Conservation (phyloP, 169 alveolate genomes). For the Plasmodium berghei region DNA sequence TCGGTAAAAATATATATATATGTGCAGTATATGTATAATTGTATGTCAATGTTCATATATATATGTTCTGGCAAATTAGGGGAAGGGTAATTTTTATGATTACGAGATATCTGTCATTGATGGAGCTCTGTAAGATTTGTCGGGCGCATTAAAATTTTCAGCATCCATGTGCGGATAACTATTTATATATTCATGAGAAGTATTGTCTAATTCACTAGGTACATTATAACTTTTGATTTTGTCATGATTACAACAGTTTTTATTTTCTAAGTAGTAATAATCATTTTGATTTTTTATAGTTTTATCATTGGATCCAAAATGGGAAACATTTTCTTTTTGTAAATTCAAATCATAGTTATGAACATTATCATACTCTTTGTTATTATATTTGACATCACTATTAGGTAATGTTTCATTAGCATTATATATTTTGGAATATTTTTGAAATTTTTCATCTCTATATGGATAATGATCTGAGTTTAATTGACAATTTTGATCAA, state of each 20-base stretch:
- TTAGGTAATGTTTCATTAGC: neutral
- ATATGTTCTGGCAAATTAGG: neutral
- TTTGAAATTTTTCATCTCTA: neutral
- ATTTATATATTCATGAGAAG: conserved; percentile 1
- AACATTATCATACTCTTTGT: neutral
- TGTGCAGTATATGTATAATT: neutral
- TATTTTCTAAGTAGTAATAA: neutral
- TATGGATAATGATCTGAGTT: neutral
- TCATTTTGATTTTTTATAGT: neutral
- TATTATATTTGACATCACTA: neutral
- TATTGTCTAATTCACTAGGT: neutral
- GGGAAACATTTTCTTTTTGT: conserved; percentile 5
- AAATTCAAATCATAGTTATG: conserved; percentile 7
- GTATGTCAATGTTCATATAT: neutral
- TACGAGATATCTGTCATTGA: conserved; percentile 33
- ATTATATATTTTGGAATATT: neutral
- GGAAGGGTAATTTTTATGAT: neutral
- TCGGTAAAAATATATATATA: neutral
- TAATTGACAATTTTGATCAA: too few relatives aligned
- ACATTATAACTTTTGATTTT: neutral
- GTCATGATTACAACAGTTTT: neutral
- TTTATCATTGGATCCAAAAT: conserved; percentile 1
- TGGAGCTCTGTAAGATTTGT: conserved; percentile 22
- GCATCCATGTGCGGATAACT: neutral
- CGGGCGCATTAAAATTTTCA: neutral